These are phyloP conservation scores for Mucor indicus DNA, from an alignment of 371 early-diverging fungal genomes.

Conservation along the genomic window DNA sequence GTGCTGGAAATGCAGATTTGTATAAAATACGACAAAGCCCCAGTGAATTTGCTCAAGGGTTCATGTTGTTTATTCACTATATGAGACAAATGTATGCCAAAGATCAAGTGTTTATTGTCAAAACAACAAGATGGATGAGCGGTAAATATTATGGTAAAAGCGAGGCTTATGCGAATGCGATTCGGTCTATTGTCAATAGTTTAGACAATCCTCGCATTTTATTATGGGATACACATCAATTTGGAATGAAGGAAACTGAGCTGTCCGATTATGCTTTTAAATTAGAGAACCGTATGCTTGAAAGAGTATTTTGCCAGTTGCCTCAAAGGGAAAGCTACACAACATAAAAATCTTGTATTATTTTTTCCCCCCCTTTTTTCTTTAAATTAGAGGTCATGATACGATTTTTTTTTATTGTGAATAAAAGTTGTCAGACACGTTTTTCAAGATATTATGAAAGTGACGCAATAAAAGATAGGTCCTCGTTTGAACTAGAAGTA, in stretches of 20 bases:
- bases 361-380: background rate
- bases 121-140: conserved; percentile 29
- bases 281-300: conserved; percentile 3
- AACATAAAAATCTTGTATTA: background rate
- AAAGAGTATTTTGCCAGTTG: background rate
- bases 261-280: background rate
- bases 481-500: conserved; percentile 31
- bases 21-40: conserved; percentile 16
- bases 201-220: conserved; percentile 9
- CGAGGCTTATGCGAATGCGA: conserved; percentile 26
- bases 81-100: conserved; percentile 18
- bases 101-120: conserved; percentile 23
- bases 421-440: conserved; percentile 43
- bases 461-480: conserved; percentile 15
- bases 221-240: conserved; percentile 34
- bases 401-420: conserved; percentile 42
- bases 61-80: conserved; percentile 11
- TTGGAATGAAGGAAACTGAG: conserved; percentile 13
- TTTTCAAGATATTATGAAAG: conserved; percentile 40
- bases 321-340: too few species aligned
- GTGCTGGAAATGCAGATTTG: conserved; percentile 31
- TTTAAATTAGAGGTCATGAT: conserved; percentile 17
- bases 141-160: conserved; percentile 34
- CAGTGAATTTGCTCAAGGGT: conserved; percentile 20
- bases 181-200: conserved; percentile 7